A percentile compares a stretch with the other conserved stretches of the same genome.
Evolutionary conservation across 768 basidiomycete genomes (phyloP).

Genomic region (Myochromella boudieri): DNA sequence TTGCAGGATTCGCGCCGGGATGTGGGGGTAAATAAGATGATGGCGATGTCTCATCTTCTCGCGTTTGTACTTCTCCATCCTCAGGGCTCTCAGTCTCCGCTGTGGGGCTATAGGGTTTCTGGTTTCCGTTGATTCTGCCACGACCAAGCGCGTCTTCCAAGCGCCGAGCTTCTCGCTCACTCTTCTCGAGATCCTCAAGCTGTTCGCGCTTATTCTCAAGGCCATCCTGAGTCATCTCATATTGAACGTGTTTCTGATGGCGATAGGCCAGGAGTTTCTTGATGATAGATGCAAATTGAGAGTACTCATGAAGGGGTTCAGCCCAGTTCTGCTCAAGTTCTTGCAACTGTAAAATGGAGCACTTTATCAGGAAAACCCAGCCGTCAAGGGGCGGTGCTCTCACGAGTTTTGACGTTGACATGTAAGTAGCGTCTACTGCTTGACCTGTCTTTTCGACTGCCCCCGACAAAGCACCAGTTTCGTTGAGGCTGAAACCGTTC

Average conservation of each 20-base stretch:
- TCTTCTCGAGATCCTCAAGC: constrained; percentile 88
- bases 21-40: constrained; percentile 68
- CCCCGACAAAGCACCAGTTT: constrained; percentile 66
- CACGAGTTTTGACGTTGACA: constrained; percentile 89
- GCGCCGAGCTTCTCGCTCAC: constrained; percentile 86
- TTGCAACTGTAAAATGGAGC: constrained; percentile 60
- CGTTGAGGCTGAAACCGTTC: constrained; percentile 92
- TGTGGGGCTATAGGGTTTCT: constrained; percentile 22
- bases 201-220: constrained; percentile 82
- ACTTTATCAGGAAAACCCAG: constrained; percentile 8
- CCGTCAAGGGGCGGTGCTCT: constrained; percentile 23
- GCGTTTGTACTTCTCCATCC: constrained; percentile 22
- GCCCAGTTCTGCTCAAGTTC: constrained; percentile 94
- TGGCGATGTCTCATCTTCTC: constrained; percentile 39
- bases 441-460: constrained; percentile 97
- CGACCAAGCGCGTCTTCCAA: constrained; percentile 84
- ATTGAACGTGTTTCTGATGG: constrained; percentile 97
- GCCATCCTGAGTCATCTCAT: constrained; percentile 93
- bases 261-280: constrained; percentile 92
- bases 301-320: constrained; percentile 94
- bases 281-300: constrained; percentile 93
- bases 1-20: constrained; percentile 72
- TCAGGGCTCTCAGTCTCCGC: constrained; percentile 25
- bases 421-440: constrained; percentile 91
- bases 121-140: constrained; percentile 37